Percentiles rank a stretch among this genome's conserved stretches.
Conservation (phyloP, 2,329 filamentous ascomycete genomes). For the Knoxdaviesia capensis region DNA sequence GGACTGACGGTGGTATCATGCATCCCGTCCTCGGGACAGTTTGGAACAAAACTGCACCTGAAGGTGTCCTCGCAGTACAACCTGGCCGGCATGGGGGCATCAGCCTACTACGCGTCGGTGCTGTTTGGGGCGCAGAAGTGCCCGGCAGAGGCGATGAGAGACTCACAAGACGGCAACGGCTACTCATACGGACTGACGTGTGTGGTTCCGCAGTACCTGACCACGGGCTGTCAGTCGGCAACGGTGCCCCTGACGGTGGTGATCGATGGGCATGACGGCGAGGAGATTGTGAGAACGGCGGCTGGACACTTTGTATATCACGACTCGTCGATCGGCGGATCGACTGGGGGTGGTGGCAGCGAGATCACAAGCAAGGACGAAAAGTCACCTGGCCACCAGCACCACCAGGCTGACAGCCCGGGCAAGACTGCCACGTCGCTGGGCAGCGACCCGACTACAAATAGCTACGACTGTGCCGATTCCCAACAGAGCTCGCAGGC, state of each 20-base stretch:
- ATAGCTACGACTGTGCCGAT: conserved; percentile 24
- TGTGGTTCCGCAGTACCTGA: conserved; percentile 43
- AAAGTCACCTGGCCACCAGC: conserved; percentile 17
- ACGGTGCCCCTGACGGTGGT: conserved; percentile 34
- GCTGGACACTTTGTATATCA: conserved; percentile 25
- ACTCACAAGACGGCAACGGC: conserved; percentile 32
- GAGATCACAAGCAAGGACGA: conserved; percentile 18
- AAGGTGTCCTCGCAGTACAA: conserved; percentile 61
- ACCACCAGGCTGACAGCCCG: conserved; percentile 14
- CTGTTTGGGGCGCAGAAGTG: conserved; percentile 65
- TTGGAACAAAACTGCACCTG: conserved; percentile 51
- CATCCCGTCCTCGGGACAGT: conserved; percentile 45
- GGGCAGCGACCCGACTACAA: conserved; percentile 18
- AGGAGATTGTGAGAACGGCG: conserved; percentile 29
- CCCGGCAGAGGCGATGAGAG: conserved; percentile 43
- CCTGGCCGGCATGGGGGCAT: conserved; percentile 35
- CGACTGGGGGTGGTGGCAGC: conserved; percentile 14
- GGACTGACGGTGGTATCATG: conserved; percentile 44
- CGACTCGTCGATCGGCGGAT: conserved; percentile 12
- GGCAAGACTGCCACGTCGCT: conserved; percentile 21
- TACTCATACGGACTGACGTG: conserved; percentile 54
- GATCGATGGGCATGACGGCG: conserved; percentile 28
- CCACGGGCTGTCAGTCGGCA: conserved; percentile 26
- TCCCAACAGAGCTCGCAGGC: conserved; percentile 16
- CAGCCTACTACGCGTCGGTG: conserved; percentile 37